Evolutionary conservation across 2,329 filamentous ascomycete genomes (phyloP).

Genomic region (Penicillium griseofulvum): DNA sequence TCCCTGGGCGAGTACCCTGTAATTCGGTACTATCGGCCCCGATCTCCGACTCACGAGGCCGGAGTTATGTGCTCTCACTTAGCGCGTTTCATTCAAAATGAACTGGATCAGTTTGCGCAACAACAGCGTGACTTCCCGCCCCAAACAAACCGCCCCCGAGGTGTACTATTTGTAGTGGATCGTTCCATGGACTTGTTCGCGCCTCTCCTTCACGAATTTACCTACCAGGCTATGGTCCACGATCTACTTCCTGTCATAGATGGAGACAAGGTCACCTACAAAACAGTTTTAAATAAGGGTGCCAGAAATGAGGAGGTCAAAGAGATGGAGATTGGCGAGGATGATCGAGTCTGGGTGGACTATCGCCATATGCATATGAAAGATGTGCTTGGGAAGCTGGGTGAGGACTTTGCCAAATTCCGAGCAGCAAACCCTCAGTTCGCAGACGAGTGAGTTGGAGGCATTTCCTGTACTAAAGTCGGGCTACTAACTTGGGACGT

Average conservation of each 20-base stretch:
- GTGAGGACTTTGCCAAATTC: conserved; percentile 89
- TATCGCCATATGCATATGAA: conserved; percentile 97
- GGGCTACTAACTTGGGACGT: conserved; percentile 2
- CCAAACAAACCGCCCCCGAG: conserved; percentile 67
- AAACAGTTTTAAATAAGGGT: conserved; percentile 74
- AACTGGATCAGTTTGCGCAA: conserved; percentile 84
- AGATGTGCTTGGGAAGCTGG: conserved; percentile 90
- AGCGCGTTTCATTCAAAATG: conserved; percentile 85
- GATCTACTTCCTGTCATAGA: conserved; percentile 88
- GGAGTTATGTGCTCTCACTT: conserved; percentile 82
- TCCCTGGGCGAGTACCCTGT: conserved; percentile 90
- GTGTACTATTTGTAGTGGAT: conserved; percentile 82
- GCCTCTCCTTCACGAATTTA: conserved; percentile 91
- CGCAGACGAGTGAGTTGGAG: conserved; percentile 59
- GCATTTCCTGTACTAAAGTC: background rate
- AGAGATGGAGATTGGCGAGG: conserved; percentile 86
- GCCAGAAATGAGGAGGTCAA: conserved; percentile 70
- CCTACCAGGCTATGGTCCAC: conserved; percentile 97
- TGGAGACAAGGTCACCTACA: conserved; percentile 82
- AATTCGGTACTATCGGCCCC: conserved; percentile 84
- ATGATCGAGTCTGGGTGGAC: conserved; percentile 92
- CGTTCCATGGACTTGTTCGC: conserved; percentile 88
- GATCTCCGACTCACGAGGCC: conserved; percentile 75
- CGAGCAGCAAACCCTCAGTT: conserved; percentile 90
- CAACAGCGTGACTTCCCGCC: conserved; percentile 83